These are phyloP conservation scores for Myrica gale DNA, from an alignment of 306 rosid genomes.

Conservation along the genomic window DNA sequence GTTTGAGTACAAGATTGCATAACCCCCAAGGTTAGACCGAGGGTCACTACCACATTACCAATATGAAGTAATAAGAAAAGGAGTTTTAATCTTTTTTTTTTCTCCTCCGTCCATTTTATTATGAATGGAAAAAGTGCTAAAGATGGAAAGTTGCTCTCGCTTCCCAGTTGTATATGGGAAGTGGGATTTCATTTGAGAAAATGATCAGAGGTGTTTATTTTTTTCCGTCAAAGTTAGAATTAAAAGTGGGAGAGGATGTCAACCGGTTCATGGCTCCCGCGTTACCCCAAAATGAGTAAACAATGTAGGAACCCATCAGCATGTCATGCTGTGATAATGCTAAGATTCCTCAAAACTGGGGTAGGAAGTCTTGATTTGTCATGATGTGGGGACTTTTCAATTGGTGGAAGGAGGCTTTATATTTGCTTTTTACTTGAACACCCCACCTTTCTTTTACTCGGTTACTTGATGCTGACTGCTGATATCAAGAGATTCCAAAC, in stretches of 20 bases:
- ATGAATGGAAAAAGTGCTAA: constrained; percentile 9
- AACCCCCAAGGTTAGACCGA: background rate
- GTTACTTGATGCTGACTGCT: constrained; percentile 22
- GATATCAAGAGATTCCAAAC: constrained; percentile 30
- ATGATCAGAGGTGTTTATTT: constrained; percentile 19
- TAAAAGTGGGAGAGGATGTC: constrained; percentile 4
- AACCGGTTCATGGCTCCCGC: constrained; percentile 12
- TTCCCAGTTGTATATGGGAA: background rate
- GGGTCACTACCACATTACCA: no score
- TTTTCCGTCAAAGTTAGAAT: constrained; percentile 19
- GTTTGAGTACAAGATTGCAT: background rate
- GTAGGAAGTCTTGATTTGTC: constrained; percentile 32
- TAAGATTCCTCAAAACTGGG: constrained; percentile 28
- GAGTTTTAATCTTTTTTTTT: no score
- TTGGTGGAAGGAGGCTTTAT: background rate
- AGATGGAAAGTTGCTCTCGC: constrained; percentile 26
- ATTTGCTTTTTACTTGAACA: background rate
- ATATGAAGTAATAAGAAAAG: no score
- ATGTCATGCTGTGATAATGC: constrained; percentile 19
- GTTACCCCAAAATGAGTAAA: constrained; percentile 26
- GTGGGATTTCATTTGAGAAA: constrained; percentile 19
- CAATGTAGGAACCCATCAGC: constrained; percentile 32
- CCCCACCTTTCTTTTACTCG: background rate
- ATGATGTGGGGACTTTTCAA: constrained; percentile 24
- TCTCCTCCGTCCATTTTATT: background rate